Percentiles rank a stretch among this genome's conserved stretches.
phyloP scores from a whole-genome alignment of 768 basidiomycete genomes.

The Suillus tomentosus region DNA sequence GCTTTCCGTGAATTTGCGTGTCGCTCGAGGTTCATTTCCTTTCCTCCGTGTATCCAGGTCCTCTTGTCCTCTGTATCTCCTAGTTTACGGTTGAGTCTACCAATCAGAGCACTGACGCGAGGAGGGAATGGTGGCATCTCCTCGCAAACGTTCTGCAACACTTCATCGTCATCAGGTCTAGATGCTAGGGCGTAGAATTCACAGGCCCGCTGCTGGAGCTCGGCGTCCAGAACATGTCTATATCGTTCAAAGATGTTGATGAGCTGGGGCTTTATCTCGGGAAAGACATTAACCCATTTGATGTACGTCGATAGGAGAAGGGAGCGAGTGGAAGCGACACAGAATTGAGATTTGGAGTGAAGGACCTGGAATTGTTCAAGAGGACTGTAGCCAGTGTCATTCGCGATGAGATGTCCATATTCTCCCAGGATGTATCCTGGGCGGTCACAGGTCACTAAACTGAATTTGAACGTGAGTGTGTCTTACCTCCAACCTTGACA shows the following conservation, averaged over 20 bases:
- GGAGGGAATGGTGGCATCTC: slow-evolving; percentile 99
- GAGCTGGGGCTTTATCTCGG: slow-evolving; percentile 94
- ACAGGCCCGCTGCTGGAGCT: slow-evolving; percentile 97
- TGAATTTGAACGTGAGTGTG: not conserved
- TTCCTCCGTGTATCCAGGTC: slow-evolving; percentile 95
- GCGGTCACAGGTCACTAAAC: slow-evolving; percentile 16
- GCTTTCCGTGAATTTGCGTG: slow-evolving; percentile 59
- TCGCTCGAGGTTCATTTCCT: slow-evolving; percentile 83
- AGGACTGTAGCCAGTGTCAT: slow-evolving; percentile 91
- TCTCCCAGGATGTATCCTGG: slow-evolving; percentile 95
- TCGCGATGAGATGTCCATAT: slow-evolving; percentile 97
- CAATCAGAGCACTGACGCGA: slow-evolving; percentile 86
- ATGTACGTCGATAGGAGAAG: slow-evolving; percentile 95
- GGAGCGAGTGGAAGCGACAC: slow-evolving; percentile 87
- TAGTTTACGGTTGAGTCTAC: slow-evolving; percentile 84
- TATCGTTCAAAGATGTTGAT: slow-evolving; percentile 96
- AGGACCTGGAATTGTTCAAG: slow-evolving; percentile 91
- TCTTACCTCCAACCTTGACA: slow-evolving; percentile 91
- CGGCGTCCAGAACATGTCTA: slow-evolving; percentile 95
- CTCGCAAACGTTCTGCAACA: slow-evolving; percentile 93
- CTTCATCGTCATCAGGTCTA: slow-evolving; percentile 85
- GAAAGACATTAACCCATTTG: slow-evolving; percentile 99
- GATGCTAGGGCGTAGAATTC: slow-evolving; percentile 91
- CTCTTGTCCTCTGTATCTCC: slow-evolving; percentile 94
- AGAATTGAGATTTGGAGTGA: slow-evolving; percentile 94